Base-by-base conservation (phyloP, 345 rosid species). In the Streptanthus diversifolius region DNA sequence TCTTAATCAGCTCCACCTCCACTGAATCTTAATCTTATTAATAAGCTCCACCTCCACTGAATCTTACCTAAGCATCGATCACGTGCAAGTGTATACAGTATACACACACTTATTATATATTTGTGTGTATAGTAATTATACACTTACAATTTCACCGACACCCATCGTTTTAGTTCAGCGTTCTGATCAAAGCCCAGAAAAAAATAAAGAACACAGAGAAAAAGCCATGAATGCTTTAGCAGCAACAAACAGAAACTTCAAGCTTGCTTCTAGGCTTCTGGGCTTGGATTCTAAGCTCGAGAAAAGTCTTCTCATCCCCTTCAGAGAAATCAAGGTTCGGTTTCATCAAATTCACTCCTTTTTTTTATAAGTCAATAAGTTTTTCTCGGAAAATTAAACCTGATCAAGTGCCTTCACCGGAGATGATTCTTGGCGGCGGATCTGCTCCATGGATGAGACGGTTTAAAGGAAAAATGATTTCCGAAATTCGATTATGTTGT, bases 211-310 rank as follows among this genome's bases (percentile, higher is more conserved):
- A 36, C 37, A 43, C 35, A 68, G 58, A 57, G 35, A 30, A 71
- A 78, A 62, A 79, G 74, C 74, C 67, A 95, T 95, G 99, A 95
- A 95, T 76, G 99, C 99, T 11, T 74, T 95, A 81, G 97, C 77
- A 24, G 99, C 99, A 52, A 95, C 99, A 24, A 95, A 90, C 85
- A 86, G 99, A 72, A 95, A 95, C 84, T 95, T 95, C 71, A 91
- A 81, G 84, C 84, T 83, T 2, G 99, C 99, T 55, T 81, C 97
- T 44, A 80, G 86, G 87, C 98, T 91, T 78, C 80, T 95, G 78
- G 90, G 97, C 36, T 76, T 95, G 72, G 99, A 95, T 83, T 91
- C 99, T 30, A 95, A 88, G 87, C 98, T 95, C 36, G 98, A 91
- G 87, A 91, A 77, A 72, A 86, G 97, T 79, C 80, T 95, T 63